These are phyloP conservation scores for Fusarium sp. DNA, from an alignment of 2,329 filamentous ascomycete species.

Conservation along the genomic window DNA sequence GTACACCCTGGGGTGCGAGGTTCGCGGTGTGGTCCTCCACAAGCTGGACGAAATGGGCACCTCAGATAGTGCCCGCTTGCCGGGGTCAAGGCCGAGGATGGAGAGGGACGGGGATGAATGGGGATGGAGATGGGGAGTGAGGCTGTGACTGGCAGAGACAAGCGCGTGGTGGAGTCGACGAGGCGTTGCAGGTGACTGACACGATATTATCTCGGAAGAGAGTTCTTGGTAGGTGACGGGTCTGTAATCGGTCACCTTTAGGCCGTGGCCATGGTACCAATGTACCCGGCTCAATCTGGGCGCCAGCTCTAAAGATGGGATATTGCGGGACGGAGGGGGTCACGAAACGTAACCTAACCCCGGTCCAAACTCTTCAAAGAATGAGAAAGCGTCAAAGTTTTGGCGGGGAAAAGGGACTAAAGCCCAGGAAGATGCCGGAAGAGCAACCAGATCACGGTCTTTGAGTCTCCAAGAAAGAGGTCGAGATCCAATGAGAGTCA, in stretches of 20 bases:
- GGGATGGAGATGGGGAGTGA: constrained; percentile 28
- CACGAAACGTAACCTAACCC: constrained; percentile 43
- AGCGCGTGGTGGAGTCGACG: constrained; percentile 48
- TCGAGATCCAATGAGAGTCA: background rate
- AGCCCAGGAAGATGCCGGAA: constrained; percentile 41
- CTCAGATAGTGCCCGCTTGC: constrained; percentile 47
- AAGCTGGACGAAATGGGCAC: constrained; percentile 28
- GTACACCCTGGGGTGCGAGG: constrained; percentile 45
- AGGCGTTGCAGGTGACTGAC: constrained; percentile 49
- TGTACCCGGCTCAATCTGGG: constrained; percentile 34
- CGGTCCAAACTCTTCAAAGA: constrained; percentile 34
- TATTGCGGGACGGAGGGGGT: constrained; percentile 44
- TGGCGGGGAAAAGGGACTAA: constrained; percentile 29
- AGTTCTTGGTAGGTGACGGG: constrained; percentile 45
- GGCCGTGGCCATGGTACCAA: constrained; percentile 17
- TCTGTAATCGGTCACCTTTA: constrained; percentile 22
- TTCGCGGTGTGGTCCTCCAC: constrained; percentile 46
- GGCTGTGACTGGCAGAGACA: constrained; percentile 44
- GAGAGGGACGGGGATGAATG: constrained; percentile 38
- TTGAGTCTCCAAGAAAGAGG: constrained; percentile 1
- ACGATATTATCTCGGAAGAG: constrained; percentile 55
- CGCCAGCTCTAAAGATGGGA: constrained; percentile 37
- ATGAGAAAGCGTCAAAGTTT: constrained; percentile 39
- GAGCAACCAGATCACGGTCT: background rate
- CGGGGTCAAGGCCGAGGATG: constrained; percentile 49